These are phyloP conservation scores for Penicillium sp. DNA, from an alignment of 2,329 filamentous ascomycete species.

Conservation along the genomic window DNA sequence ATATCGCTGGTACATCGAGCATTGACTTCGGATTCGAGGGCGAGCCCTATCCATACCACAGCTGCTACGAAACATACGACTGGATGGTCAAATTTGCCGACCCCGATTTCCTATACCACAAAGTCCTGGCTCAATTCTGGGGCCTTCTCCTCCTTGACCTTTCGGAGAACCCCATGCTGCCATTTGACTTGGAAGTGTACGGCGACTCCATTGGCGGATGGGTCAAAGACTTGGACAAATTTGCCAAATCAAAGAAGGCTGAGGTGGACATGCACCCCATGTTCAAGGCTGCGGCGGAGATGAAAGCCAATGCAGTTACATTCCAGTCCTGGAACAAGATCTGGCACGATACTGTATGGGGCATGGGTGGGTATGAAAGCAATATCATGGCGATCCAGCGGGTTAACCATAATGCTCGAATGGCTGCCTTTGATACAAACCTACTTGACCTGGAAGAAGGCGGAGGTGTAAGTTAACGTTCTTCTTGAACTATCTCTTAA, in stretches of 20 bases:
- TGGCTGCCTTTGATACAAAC: conserved; percentile 78
- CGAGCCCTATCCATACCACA: conserved; percentile 67
- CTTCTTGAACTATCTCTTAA: neutral
- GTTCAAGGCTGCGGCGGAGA: conserved; percentile 59
- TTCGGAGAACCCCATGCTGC: conserved; percentile 74
- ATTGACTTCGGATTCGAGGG: conserved; percentile 79
- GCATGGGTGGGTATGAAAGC: conserved; percentile 72
- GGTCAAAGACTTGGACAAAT: conserved; percentile 64
- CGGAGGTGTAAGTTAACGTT: conserved; percentile 65
- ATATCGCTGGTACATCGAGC: conserved; percentile 83
- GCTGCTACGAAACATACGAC: conserved; percentile 84
- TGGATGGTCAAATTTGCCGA: conserved; percentile 81
- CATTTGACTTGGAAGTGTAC: conserved; percentile 76
- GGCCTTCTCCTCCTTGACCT: conserved; percentile 82
- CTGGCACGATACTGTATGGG: conserved; percentile 72
- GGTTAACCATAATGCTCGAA: conserved; percentile 72
- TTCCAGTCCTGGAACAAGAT: conserved; percentile 74
- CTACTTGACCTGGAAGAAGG: conserved; percentile 71
- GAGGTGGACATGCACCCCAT: conserved; percentile 58
- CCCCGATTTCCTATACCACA: conserved; percentile 78
- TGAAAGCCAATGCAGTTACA: conserved; percentile 58
- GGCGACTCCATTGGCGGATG: conserved; percentile 63
- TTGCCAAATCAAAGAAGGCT: conserved; percentile 56
- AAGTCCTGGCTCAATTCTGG: conserved; percentile 72
- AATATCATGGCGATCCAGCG: conserved; percentile 64